phyloP scores from a whole-genome alignment of 371 early-diverging fungal species.

The Lichtheimia ramosa region DNA sequence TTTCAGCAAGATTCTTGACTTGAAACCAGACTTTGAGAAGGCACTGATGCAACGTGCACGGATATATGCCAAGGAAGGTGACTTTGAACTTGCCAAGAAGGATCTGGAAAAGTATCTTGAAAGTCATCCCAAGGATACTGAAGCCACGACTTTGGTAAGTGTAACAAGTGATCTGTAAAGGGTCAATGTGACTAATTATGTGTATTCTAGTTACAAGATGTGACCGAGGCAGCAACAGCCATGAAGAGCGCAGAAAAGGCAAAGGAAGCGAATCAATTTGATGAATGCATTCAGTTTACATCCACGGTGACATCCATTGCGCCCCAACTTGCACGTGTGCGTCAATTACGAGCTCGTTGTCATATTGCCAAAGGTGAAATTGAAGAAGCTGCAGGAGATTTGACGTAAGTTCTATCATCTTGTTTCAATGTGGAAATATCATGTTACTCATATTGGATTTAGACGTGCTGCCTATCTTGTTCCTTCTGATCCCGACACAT shows the following conservation, averaged over 20 bases:
- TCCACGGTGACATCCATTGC: slow-evolving; percentile 57
- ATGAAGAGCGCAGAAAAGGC: slow-evolving; percentile 43
- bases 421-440: neutral
- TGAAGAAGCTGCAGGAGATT: slow-evolving; percentile 83
- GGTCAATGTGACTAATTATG: neutral
- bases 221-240: slow-evolving; percentile 42
- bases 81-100: slow-evolving; percentile 57
- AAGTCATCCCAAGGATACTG: slow-evolving; percentile 34
- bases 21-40: slow-evolving; percentile 82
- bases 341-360: slow-evolving; percentile 73
- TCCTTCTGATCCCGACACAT: slow-evolving; percentile 63
- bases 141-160: slow-evolving; percentile 39
- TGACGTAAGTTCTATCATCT: slow-evolving; percentile 48
- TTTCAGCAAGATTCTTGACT: slow-evolving; percentile 69
- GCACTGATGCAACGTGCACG: slow-evolving; percentile 83
- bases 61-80: slow-evolving; percentile 71
- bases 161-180: neutral
- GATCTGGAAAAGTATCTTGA: slow-evolving; percentile 50
- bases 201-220: slow-evolving; percentile 41
- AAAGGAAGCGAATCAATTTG: slow-evolving; percentile 43
- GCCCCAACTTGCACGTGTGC: slow-evolving; percentile 58
- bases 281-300: slow-evolving; percentile 62
- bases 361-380: slow-evolving; percentile 72
- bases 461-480: slow-evolving; percentile 72
- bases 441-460: neutral